Evolutionary conservation across 2,329 filamentous ascomycete genomes (phyloP), one percentile per base, ranked within the genome.

Genomic region (Sarocladium strictum): DNA sequence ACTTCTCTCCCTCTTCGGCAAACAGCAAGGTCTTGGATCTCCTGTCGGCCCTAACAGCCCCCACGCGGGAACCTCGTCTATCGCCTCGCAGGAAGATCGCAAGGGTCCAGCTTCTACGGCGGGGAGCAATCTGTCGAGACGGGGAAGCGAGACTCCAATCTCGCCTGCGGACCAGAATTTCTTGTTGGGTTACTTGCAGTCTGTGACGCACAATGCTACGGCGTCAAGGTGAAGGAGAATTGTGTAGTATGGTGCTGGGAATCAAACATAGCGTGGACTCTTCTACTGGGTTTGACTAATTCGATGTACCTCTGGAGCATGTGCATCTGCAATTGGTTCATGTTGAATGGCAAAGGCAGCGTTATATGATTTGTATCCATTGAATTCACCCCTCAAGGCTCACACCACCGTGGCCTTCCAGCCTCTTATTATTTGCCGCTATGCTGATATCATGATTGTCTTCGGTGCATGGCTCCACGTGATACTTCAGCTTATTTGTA

Each of bases 131-230:
- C 26, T 52, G 17, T 72, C 71, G 35, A 70, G 76, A 38, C 72
- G 77, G 11, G 74, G 73, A 17, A 80, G 76, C 58, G 73, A 79
- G 63, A 75, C 76, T 29, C 74, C 80, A 12, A 83, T 84, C 43
- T 87, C 85, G 3, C 81, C 87, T 0, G 86, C 83, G 0, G 85
- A 94, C 61, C 86, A 88, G 64, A 85, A 78, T 15, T 94, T 94
- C 62, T 71, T 95, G 64, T 75, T 94, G 53, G 86, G 81, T 10
- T 94, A 90, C 65, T 71, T 95, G 62, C 82, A 89, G 59, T 75
- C 75, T 24, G 73, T 76, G 2, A 75, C 76, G 11, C 71, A 72
- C 33, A 72, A 63, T 41, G 65, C 66, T n/a, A 65, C 65, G 21
- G 50, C 47, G 29, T 35, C 29, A n/a, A 33, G 47, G 29, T 51